Evolutionary conservation across 176 grass and related monocot species (phyloP).

Genomic region (Triticum timopheevii): DNA sequence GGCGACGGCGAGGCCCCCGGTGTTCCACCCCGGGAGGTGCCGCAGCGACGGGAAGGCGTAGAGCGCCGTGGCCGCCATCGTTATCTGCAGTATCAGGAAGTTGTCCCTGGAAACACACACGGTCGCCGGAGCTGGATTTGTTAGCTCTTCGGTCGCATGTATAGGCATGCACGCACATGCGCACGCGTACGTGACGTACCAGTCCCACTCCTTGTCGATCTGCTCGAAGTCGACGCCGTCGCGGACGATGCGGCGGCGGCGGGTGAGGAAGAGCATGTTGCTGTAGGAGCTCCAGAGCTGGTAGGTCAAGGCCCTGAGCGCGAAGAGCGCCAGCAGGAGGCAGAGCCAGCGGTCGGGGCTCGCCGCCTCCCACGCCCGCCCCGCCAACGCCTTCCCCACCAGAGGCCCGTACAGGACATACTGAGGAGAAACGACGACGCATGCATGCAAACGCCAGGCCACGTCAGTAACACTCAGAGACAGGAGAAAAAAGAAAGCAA

Average conservation of each 20-base stretch:
- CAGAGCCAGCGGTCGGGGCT: conserved; percentile 69
- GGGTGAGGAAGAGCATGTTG: conserved; percentile 82
- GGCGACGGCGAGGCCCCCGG: conserved; percentile 36
- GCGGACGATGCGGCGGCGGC: conserved; percentile 53
- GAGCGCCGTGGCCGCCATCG: conserved; percentile 49
- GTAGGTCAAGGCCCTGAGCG: conserved; percentile 43
- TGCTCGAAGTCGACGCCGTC: conserved; percentile 66
- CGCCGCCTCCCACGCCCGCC: conserved; percentile 54
- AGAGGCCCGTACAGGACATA: conserved; percentile 71
- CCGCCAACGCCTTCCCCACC: conserved; percentile 50
- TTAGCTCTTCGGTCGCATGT: not conserved
- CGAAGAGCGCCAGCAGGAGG: conserved; percentile 60
- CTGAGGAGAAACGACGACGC: conserved; percentile 6
- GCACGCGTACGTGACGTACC: conserved; percentile 36
- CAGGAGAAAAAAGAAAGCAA: too few species aligned
- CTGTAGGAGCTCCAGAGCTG: conserved; percentile 61
- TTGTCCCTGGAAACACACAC: conserved; percentile 62
- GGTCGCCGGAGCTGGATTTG: too few species aligned
- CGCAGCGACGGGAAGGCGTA: conserved; percentile 55
- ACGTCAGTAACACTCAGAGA: not conserved
- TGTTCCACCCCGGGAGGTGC: conserved; percentile 58
- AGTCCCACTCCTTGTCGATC: conserved; percentile 96
- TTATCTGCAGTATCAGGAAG: conserved; percentile 74
- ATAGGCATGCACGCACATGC: not conserved
- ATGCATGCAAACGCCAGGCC: not conserved